Evolutionary conservation across 495 filamentous ascomycete genomes (phyloP), one percentile per base, ranked within the genome.

Genomic region (Friedmanniomyces endolithicus): DNA sequence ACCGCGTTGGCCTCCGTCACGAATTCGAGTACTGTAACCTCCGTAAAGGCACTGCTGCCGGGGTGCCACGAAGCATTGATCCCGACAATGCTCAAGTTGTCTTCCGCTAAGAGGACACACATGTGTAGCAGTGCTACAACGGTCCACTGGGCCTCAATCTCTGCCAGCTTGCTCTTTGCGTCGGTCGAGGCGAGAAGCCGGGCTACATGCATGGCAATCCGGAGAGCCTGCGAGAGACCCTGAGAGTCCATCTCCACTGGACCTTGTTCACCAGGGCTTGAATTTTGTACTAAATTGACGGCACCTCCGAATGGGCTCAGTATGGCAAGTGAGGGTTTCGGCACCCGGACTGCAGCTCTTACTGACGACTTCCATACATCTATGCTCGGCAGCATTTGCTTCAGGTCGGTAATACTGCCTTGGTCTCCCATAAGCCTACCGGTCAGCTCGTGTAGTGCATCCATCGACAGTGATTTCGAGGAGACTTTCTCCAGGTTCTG

Each of bases 221-320:
- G 75, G 29, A 90, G 78, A 17, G 86, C 79, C 50, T 78, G 71
- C 0, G 88, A 88, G 20, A 79, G 79, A 1, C 85, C 86, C 48
- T 74, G 73, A 1, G 71, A 69, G 68, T 96, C 89, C 39, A 82
- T 44, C 63, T 47, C n/a, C 33, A 48, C 35, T 20, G n/a, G 39
- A 48, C n/a, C 35, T 23, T 19, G n/a, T 25, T 14, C 20, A 24
- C 11, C 11, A 9, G 48, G 11, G 29, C 33, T 11, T 11, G 20
- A 72, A 27, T 39, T 56, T 39, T 77, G 65, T 0, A 84, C 73
- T 6, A 96, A 67, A 58, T 85, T 80, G 27, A 90, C 79, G 11
- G 76, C 76, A 14, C 87, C 87, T 6, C 78, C 79, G 20, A 95
- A 67, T 11, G 78, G 75, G 63, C 81, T 87, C 6, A 84, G 85